These are phyloP conservation scores for Linum trigynum DNA, from an alignment of 345 rosid genomes.

Conservation along the genomic window DNA sequence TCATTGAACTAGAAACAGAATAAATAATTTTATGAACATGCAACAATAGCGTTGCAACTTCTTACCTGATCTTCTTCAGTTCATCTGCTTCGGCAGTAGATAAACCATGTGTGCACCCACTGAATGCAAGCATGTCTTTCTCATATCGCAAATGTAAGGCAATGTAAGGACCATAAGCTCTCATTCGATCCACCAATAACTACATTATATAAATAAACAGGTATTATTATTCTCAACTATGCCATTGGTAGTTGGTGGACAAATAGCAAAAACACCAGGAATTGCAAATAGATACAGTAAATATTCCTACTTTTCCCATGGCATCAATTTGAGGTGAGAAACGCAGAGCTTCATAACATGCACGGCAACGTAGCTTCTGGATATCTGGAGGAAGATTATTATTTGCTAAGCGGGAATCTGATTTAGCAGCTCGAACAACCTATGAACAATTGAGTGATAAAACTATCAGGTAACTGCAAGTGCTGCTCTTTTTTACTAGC, in stretches of 20 bases:
- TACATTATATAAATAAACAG: slow-evolving; percentile 17
- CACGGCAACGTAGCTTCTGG: slow-evolving; percentile 82
- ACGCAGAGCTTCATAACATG: slow-evolving; percentile 76
- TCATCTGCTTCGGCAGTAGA: slow-evolving; percentile 70
- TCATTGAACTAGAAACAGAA: background rate
- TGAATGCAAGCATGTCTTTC: slow-evolving; percentile 90
- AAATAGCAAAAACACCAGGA: background rate
- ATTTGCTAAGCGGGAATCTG: slow-evolving; percentile 89
- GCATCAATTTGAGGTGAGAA: slow-evolving; percentile 66
- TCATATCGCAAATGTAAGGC: slow-evolving; percentile 76
- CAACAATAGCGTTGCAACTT: background rate
- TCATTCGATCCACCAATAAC: slow-evolving; percentile 82
- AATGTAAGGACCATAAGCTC: slow-evolving; percentile 66
- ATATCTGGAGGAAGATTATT: slow-evolving; percentile 71
- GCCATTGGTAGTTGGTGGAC: slow-evolving; percentile 1
- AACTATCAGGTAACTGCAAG: background rate
- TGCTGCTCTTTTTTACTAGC: background rate
- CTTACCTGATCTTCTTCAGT: slow-evolving; percentile 60
- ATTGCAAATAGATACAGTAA: background rate
- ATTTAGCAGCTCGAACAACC: slow-evolving; percentile 87
- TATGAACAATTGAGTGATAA: slow-evolving; percentile 11
- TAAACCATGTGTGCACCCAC: slow-evolving; percentile 77
- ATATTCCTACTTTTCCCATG: slow-evolving; percentile 57
- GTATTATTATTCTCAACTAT: background rate
- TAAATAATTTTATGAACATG: background rate